Evolutionary conservation across 495 filamentous ascomycete species (phyloP).

Genomic region (Penicillium lagena): DNA sequence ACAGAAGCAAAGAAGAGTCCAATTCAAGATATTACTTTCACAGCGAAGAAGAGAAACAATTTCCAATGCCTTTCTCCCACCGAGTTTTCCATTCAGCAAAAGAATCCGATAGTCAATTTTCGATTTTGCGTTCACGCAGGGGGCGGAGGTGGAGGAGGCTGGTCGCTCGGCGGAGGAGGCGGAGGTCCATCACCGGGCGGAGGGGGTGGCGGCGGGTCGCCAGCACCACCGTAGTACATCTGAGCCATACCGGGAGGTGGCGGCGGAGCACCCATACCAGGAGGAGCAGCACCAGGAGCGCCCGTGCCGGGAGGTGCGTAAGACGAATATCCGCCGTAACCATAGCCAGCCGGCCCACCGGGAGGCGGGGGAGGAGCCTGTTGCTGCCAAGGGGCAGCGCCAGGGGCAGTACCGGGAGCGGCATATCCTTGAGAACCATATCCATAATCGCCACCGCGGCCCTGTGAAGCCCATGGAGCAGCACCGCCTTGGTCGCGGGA

Average conservation of each 20-base stretch:
- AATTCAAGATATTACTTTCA: constrained; percentile 4
- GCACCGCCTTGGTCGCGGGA: constrained; percentile 24
- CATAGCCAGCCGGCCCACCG: constrained; percentile 43
- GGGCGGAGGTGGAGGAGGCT: constrained; percentile 68
- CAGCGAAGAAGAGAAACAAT: constrained; percentile 1
- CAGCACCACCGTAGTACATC: constrained; percentile 52
- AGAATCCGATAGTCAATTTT: background rate
- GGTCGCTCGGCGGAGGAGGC: constrained; percentile 59
- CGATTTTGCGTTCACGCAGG: constrained; percentile 20
- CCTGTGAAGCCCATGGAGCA: constrained; percentile 41
- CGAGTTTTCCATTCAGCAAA: background rate
- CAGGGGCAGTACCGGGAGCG: constrained; percentile 32
- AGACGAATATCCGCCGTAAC: constrained; percentile 48
- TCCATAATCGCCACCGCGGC: constrained; percentile 34
- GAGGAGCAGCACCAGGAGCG: constrained; percentile 51
- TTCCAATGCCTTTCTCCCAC: background rate
- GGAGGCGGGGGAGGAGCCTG: constrained; percentile 46
- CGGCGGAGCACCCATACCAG: constrained; percentile 59
- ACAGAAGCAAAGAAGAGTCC: background rate
- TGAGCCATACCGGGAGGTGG: constrained; percentile 66
- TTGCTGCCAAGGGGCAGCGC: constrained; percentile 67
- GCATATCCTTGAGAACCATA: constrained; percentile 30
- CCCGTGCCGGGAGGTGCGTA: constrained; percentile 56
- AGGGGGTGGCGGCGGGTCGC: constrained; percentile 46
- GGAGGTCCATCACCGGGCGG: constrained; percentile 59